These are phyloP conservation scores for Termitomyces sp. DNA, from an alignment of 768 basidiomycete genomes.

Conservation along the genomic window DNA sequence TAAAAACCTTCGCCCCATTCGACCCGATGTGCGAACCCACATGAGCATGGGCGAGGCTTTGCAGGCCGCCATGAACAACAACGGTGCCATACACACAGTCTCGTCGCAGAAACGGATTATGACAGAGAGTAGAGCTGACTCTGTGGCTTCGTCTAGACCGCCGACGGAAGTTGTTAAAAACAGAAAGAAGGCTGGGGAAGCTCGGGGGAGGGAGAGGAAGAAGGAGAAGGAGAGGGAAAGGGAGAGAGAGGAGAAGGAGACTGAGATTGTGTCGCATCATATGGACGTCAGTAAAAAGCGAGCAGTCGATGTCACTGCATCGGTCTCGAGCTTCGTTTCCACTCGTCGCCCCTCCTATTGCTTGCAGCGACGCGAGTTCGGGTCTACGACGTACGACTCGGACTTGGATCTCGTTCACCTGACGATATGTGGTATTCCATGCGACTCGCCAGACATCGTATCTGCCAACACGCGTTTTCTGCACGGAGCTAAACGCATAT, in stretches of 20 bases:
- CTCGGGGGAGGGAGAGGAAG: background rate
- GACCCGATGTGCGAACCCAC: background rate
- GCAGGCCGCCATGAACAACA: slow-evolving; percentile 11
- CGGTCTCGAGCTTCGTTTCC: background rate
- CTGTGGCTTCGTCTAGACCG: background rate
- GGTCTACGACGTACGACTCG: background rate
- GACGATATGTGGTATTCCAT: background rate
- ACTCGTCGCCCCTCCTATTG: background rate
- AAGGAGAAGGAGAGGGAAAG: too few species aligned
- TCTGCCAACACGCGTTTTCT: background rate
- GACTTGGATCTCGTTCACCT: background rate
- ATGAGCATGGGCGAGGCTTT: slow-evolving; percentile 12
- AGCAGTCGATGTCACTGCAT: background rate
- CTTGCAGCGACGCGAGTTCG: background rate
- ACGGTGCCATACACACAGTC: background rate
- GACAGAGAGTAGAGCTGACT: background rate
- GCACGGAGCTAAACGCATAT: background rate
- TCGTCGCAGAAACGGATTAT: background rate
- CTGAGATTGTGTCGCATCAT: background rate
- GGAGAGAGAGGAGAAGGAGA: background rate
- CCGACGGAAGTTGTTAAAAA: background rate
- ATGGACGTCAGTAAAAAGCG: background rate
- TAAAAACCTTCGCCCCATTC: background rate
- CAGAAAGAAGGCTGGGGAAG: background rate
- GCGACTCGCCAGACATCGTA: background rate